Conservation (phyloP, 169 alveolate genomes). For the Theileria luwenshuni region DNA sequence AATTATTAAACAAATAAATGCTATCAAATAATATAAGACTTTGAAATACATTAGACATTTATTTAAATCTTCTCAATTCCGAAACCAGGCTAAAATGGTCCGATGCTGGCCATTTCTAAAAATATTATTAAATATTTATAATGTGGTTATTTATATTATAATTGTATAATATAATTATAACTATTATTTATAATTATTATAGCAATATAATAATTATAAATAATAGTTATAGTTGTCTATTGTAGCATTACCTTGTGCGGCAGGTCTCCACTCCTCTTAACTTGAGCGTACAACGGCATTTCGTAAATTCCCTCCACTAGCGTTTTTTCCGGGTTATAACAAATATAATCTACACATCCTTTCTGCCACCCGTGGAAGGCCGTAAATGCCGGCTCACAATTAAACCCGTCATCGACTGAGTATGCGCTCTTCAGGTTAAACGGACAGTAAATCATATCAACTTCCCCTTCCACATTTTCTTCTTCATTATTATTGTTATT, state of each 20-base stretch:
- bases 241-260: conserved; percentile 53
- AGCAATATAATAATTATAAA: not conserved
- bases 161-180: not conserved
- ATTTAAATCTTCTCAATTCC: conserved; percentile 37
- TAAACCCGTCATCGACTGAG: conserved; percentile 37
- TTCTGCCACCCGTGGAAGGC: conserved; percentile 85
- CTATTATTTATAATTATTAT: not conserved
- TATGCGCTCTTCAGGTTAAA: conserved; percentile 59
- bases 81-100: conserved; percentile 69
- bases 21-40: not conserved
- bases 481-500: not conserved
- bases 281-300: conserved; percentile 60
- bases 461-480: not conserved
- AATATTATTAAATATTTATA: not conserved
- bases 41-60: not conserved
- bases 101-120: conserved; percentile 66
- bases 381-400: conserved; percentile 77
- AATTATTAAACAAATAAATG: not conserved
- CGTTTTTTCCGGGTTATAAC: conserved; percentile 66
- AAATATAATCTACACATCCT: conserved; percentile 84
- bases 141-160: not conserved
- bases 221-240: not conserved
- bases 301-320: conserved; percentile 65
- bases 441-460: conserved; percentile 52
- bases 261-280: conserved; percentile 48